Evolutionary conservation across 805 yeast genomes (phyloP), one percentile per base, ranked within the genome.

Genomic region (Candida vaughaniae): DNA sequence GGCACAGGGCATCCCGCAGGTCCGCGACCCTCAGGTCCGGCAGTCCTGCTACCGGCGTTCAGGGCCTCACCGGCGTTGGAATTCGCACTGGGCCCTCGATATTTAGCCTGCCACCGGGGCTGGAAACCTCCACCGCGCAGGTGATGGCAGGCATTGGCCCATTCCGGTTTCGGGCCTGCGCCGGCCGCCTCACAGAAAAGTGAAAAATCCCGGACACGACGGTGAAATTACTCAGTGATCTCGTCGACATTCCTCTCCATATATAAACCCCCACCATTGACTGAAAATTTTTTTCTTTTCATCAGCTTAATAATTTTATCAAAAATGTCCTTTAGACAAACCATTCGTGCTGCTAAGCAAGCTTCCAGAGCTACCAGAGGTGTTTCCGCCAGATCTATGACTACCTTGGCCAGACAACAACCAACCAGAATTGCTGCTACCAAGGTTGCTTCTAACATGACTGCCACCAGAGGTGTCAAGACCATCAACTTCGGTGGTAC

Each of bases 401-500:
- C 88, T 51, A 67, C 73, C 41, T 61, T 75, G 51, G 65, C 75
- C 44, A 66, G 76, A 51, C 58, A 72, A 43, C 42, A 55, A 29
- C 73, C 77, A 53, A 61, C 68, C 34, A 35, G 33, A 22, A 28
- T 23, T 11, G 62, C 60, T 42, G 49, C 69, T 43, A 61, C 52
- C 55, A 56, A 55, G 43, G n/a, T n/a, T n/a, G 11, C 33, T 19
- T n/a, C 36, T 20, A 31, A 38, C 26, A n/a, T 32, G 6, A 60
- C 72, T 51, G 81, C 82, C 54, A 69, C 76, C 56, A 87, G 99
- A 74, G 98, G 98, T 74, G 66, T 91, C 62, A 89, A 93, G 80
- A 80, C 86, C 74, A 93, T 93, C 76, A 87, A 88, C 82, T 93
- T 93, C 61, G 96, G 88, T 68, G 97, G 97, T 72, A 78, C 81